These are phyloP conservation scores for Barnettozyma sucrosica DNA, from an alignment of 805 yeast genomes.

Conservation along the genomic window DNA sequence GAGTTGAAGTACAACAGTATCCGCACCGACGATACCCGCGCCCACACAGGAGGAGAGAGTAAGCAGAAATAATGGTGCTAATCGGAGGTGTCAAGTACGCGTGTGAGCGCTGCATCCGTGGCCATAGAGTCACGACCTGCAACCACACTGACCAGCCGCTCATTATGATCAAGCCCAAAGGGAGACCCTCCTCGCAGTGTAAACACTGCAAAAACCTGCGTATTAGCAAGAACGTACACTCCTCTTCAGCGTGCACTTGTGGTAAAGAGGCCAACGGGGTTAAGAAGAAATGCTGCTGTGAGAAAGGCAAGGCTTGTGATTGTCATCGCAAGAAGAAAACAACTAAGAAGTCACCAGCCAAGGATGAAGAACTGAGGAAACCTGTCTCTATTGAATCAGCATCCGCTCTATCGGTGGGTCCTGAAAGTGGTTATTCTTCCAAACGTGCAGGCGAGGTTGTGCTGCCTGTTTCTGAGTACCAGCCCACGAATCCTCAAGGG, in stretches of 20 bases:
- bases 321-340: slow-evolving; percentile 23
- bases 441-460: slow-evolving; percentile 33
- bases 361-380: slow-evolving; percentile 2
- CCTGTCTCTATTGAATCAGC: background rate
- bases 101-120: slow-evolving; percentile 92
- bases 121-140: slow-evolving; percentile 93
- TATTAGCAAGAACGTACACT: slow-evolving; percentile 58
- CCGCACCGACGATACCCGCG: background rate
- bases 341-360: background rate
- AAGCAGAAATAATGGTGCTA: slow-evolving; percentile 65
- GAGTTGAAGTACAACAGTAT: background rate
- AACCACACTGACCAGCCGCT: slow-evolving; percentile 87
- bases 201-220: slow-evolving; percentile 76
- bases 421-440: slow-evolving; percentile 1
- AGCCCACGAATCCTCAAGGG: slow-evolving; percentile 26
- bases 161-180: slow-evolving; percentile 92
- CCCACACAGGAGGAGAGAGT: background rate
- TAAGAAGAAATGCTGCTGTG: slow-evolving; percentile 25
- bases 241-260: slow-evolving; percentile 59
- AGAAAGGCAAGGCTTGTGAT: slow-evolving; percentile 22
- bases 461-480: slow-evolving; percentile 33
- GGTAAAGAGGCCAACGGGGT: slow-evolving; percentile 33
- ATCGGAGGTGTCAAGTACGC: slow-evolving; percentile 94
- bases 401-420: background rate
- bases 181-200: slow-evolving; percentile 92